These are phyloP conservation scores for Zymoseptoria pseudotritici DNA, from an alignment of 2,329 filamentous ascomycete species.

Conservation along the genomic window DNA sequence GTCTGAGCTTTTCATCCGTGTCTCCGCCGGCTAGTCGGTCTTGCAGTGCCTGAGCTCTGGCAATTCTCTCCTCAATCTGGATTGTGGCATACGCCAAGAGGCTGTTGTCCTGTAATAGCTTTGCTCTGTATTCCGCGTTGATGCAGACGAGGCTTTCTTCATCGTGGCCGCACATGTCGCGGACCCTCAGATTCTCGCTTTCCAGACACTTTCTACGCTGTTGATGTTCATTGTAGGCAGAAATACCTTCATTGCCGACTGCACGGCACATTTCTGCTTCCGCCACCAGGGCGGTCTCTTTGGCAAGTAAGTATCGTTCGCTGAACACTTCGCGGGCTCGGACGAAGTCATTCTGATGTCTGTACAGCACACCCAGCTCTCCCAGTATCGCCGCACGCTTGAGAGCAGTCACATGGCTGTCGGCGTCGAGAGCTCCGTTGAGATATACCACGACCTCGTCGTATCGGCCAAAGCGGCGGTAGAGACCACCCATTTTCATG, in stretches of 20 bases:
- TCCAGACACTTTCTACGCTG: background rate
- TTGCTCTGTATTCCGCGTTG: background rate
- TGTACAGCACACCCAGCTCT: background rate
- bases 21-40: background rate
- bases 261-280: conserved; percentile 1
- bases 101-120: background rate
- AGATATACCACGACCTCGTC: background rate
- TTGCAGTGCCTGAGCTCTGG: background rate
- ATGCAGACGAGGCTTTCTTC: background rate
- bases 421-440: background rate
- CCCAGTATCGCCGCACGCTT: background rate
- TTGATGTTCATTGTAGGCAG: background rate
- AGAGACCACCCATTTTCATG: background rate
- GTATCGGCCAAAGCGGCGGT: background rate
- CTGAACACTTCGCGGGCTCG: background rate
- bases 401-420: background rate
- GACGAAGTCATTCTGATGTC: background rate
- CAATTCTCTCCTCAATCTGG: background rate
- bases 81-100: background rate
- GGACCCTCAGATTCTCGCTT: background rate
- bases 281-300: background rate
- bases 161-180: background rate
- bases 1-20: background rate
- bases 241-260: background rate
- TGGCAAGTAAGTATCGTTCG: background rate